Conservation (phyloP, 345 rosid species). For the Murraya paniculata region DNA sequence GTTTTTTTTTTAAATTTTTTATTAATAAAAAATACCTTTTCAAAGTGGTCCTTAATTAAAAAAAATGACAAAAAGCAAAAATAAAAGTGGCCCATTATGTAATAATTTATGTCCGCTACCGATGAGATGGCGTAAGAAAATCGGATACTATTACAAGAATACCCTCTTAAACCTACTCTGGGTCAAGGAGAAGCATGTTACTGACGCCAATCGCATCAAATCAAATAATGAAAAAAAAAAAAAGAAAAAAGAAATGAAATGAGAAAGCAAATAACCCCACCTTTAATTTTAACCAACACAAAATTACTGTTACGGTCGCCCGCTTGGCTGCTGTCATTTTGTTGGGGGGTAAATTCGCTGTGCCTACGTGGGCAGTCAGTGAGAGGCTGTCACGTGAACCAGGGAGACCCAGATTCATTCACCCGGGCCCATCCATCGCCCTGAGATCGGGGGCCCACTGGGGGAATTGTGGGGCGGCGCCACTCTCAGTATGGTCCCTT, state of each 20-base stretch:
- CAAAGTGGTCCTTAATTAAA: not conserved
- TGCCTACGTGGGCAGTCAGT: not conserved
- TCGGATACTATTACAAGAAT: not conserved
- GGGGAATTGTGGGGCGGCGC: conserved; percentile 4
- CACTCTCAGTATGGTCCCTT: not conserved
- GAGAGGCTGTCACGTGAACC: not conserved
- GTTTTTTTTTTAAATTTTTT: too few relatives aligned
- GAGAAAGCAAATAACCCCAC: not conserved
- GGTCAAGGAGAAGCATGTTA: not conserved
- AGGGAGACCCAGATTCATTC: not conserved
- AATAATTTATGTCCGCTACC: too few relatives aligned
- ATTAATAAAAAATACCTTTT: too few relatives aligned
- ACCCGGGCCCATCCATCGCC: too few relatives aligned
- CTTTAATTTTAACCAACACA: too few relatives aligned
- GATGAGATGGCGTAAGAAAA: too few relatives aligned
- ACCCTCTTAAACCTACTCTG: not conserved
- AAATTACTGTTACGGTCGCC: not conserved
- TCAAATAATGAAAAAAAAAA: not conserved
- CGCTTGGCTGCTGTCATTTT: too few relatives aligned
- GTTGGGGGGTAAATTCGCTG: not conserved
- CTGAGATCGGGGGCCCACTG: not conserved
- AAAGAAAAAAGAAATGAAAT: not conserved
- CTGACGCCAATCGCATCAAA: not conserved
- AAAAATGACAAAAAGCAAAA: too few relatives aligned
- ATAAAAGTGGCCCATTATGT: too few relatives aligned